Conservation (phyloP, 2,329 filamentous ascomycete species). For the Scedosporium aurantiacum region DNA sequence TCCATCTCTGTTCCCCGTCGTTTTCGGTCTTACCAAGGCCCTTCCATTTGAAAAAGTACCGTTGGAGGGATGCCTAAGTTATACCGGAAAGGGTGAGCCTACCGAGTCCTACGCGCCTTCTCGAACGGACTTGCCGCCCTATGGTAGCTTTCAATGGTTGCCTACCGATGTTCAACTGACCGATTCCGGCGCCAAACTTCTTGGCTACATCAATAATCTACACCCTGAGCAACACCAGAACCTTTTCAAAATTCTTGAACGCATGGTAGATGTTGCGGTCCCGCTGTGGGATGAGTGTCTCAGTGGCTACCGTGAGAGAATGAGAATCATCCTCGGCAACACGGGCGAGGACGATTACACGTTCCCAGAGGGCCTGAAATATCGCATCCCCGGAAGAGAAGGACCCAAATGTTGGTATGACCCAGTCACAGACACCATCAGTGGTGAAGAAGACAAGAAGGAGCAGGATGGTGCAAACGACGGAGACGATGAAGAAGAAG, state of each 20-base stretch:
- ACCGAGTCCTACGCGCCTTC: neutral
- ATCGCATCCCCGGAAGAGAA: neutral
- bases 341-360: neutral
- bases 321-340: neutral
- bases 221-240: conserved; percentile 28
- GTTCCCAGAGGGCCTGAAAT: conserved; percentile 1
- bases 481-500: conserved; percentile 1
- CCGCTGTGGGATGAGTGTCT: conserved; percentile 4
- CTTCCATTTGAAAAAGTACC: conserved; percentile 19
- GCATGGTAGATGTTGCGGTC: conserved; percentile 14
- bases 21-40: conserved; percentile 36
- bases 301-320: neutral
- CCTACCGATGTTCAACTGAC: conserved; percentile 36
- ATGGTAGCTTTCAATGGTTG: conserved; percentile 31
- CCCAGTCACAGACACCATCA: neutral
- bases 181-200: conserved; percentile 25
- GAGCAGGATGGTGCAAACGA: conserved; percentile 10
- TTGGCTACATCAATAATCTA: conserved; percentile 43
- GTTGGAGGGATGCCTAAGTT: conserved; percentile 23
- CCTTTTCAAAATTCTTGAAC: conserved; percentile 30
- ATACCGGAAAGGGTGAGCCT: conserved; percentile 20
- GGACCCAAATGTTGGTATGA: neutral
- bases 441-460: conserved; percentile 9
- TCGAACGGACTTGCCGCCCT: conserved; percentile 7
- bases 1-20: conserved; percentile 51